These are phyloP conservation scores for Lophiotrema nucula DNA, from an alignment of 495 filamentous ascomycete species.

Conservation along the genomic window DNA sequence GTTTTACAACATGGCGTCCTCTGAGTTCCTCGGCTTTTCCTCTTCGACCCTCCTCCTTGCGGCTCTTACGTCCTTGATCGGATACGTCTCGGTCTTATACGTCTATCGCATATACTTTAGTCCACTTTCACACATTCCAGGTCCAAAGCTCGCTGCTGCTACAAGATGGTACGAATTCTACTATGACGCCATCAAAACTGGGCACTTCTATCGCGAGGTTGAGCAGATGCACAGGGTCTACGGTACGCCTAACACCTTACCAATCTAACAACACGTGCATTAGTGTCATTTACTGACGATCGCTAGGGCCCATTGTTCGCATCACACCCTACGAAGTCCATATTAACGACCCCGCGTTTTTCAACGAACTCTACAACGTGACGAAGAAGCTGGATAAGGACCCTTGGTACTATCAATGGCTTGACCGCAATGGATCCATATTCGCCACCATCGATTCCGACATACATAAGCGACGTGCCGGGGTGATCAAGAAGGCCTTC, in stretches of 20 bases:
- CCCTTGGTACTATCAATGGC: constrained; percentile 41
- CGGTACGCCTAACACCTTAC: not conserved
- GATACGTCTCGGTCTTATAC: not conserved
- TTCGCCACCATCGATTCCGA: constrained; percentile 38
- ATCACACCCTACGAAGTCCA: constrained; percentile 40
- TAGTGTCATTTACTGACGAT: no score
- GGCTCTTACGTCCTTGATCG: not conserved
- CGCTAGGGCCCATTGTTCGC: constrained; percentile 31
- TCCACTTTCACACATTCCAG: constrained; percentile 18
- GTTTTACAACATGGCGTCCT: no score
- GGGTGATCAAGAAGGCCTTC: constrained; percentile 40
- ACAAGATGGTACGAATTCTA: constrained; percentile 20
- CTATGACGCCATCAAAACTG: constrained; percentile 2
- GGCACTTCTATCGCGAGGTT: constrained; percentile 6
- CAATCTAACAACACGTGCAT: no score
- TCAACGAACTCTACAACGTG: constrained; percentile 29
- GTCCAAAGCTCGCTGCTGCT: constrained; percentile 17
- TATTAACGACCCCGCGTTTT: constrained; percentile 34
- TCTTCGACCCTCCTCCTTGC: not conserved
- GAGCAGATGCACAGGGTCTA: constrained; percentile 21
- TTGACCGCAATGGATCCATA: constrained; percentile 36
- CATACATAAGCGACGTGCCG: constrained; percentile 41
- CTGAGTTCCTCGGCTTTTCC: no score
- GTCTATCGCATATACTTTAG: constrained; percentile 17
- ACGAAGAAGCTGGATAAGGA: constrained; percentile 38